These are phyloP conservation scores for Acacia melanoxylon DNA, from an alignment of 306 rosid species.

Conservation along the genomic window DNA sequence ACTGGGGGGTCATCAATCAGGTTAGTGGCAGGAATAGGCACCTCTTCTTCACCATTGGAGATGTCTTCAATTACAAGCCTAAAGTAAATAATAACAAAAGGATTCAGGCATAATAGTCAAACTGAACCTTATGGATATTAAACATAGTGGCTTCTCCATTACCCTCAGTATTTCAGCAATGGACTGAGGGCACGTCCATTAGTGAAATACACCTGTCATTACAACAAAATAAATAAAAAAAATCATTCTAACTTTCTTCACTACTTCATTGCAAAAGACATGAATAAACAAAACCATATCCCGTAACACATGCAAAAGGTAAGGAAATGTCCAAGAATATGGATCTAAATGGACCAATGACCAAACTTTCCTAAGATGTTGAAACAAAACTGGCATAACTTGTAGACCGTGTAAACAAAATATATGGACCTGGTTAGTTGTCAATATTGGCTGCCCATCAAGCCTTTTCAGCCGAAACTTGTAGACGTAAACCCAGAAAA, in stretches of 20 bases:
- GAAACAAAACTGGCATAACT: background rate
- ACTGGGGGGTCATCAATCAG: conserved; percentile 91
- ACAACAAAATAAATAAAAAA: conserved; percentile 14
- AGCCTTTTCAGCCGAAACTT: conserved; percentile 85
- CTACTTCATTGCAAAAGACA: background rate
- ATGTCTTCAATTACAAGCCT: conserved; percentile 93
- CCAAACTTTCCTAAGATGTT: background rate
- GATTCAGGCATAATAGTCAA: conserved; percentile 10
- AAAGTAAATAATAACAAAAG: conserved; percentile 31
- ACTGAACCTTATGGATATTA: conserved; percentile 14
- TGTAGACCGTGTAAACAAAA: background rate
- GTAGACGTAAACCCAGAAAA: conserved; percentile 82
- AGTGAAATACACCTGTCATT: conserved; percentile 75
- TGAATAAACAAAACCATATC: background rate
- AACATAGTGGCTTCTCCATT: conserved; percentile 16
- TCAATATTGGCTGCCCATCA: conserved; percentile 78
- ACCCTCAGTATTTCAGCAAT: conserved; percentile 86
- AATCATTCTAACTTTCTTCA: conserved; percentile 1
- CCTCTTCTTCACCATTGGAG: conserved; percentile 68
- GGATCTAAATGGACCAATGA: background rate
- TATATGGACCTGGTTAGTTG: conserved; percentile 81
- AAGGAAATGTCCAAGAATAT: background rate
- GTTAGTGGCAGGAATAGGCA: conserved; percentile 91
- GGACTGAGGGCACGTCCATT: conserved; percentile 81
- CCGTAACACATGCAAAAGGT: background rate